Evolutionary conservation across 2,329 filamentous ascomycete species (phyloP).

Genomic region (Ambrosiella cleistominuta): DNA sequence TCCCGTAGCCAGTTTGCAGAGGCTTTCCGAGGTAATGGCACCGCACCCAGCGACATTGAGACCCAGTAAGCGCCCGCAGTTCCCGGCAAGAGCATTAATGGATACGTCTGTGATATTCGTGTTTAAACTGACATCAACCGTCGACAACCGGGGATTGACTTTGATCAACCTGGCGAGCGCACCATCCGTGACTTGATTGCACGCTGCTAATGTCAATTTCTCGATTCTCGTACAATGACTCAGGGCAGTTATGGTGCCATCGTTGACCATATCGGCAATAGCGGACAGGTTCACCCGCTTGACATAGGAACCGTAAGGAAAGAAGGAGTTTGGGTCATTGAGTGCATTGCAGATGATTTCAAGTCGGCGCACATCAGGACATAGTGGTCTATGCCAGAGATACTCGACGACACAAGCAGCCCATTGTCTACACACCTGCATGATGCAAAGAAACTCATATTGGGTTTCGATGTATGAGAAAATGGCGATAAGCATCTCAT

Average conservation of each 20-base stretch:
- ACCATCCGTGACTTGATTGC: slow-evolving; percentile 64
- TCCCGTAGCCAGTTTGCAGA: slow-evolving; percentile 61
- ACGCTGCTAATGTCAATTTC: slow-evolving; percentile 81
- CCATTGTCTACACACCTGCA: slow-evolving; percentile 92
- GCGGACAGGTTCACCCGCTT: slow-evolving; percentile 80
- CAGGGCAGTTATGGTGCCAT: slow-evolving; percentile 74
- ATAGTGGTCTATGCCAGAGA: slow-evolving; percentile 85
- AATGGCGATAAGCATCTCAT: slow-evolving; percentile 85
- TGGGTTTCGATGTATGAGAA: slow-evolving; percentile 68
- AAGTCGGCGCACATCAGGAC: slow-evolving; percentile 71
- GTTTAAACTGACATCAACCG: slow-evolving; percentile 75
- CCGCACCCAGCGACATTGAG: slow-evolving; percentile 81
- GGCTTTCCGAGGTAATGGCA: slow-evolving; percentile 69
- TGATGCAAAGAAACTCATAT: slow-evolving; percentile 65
- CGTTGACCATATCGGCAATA: slow-evolving; percentile 58
- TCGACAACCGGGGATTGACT: slow-evolving; percentile 65
- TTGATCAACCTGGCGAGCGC: slow-evolving; percentile 65
- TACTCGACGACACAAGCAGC: slow-evolving; percentile 80
- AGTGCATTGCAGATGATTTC: slow-evolving; percentile 66
- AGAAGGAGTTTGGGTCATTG: slow-evolving; percentile 55
- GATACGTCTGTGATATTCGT: slow-evolving; percentile 72
- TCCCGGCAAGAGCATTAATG: slow-evolving; percentile 57
- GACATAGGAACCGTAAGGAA: slow-evolving; percentile 77
- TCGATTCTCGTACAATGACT: slow-evolving; percentile 78
- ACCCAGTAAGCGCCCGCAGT: slow-evolving; percentile 75